Percentiles rank a stretch among this genome's conserved stretches.
These are phyloP conservation scores for Termitomyces heimii DNA, from an alignment of 768 basidiomycete species.

Conservation along the genomic window DNA sequence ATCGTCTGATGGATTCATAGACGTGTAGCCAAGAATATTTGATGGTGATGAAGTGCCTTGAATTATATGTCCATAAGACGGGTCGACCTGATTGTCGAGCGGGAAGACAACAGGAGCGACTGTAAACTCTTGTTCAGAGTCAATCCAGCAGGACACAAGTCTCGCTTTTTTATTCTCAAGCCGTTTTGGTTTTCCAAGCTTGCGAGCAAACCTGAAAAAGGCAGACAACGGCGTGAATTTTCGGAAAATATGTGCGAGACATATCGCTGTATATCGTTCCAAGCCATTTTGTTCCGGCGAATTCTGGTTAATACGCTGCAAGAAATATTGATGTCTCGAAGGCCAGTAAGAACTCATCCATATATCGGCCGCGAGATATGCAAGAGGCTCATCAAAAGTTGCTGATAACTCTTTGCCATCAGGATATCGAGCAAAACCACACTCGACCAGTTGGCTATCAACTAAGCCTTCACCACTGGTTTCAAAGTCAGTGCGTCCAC, in stretches of 20 bases:
- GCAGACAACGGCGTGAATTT: not conserved
- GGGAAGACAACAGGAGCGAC: not conserved
- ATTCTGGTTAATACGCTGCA: not conserved
- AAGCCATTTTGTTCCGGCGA: not conserved
- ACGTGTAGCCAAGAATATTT: not conserved
- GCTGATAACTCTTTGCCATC: not conserved
- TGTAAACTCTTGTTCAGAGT: not conserved
- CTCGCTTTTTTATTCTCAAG: not conserved
- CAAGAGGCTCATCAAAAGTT: not conserved
- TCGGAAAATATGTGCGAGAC: not conserved
- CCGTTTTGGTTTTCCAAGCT: not conserved
- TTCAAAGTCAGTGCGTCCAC: not conserved
- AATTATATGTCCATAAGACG: not conserved
- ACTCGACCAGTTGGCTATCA: not conserved
- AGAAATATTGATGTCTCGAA: not conserved
- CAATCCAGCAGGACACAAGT: constrained; percentile 1
- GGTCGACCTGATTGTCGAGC: not conserved
- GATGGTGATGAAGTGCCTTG: not conserved
- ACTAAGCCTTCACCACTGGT: not conserved
- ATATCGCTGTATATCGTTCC: not conserved
- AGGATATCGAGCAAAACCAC: not conserved
- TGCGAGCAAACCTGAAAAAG: not conserved
- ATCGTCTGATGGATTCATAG: not conserved
- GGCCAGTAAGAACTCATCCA: not conserved
- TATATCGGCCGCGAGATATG: not conserved